phyloP scores from a whole-genome alignment of 139 green algal genomes.

The Eudorina sp. region DNA sequence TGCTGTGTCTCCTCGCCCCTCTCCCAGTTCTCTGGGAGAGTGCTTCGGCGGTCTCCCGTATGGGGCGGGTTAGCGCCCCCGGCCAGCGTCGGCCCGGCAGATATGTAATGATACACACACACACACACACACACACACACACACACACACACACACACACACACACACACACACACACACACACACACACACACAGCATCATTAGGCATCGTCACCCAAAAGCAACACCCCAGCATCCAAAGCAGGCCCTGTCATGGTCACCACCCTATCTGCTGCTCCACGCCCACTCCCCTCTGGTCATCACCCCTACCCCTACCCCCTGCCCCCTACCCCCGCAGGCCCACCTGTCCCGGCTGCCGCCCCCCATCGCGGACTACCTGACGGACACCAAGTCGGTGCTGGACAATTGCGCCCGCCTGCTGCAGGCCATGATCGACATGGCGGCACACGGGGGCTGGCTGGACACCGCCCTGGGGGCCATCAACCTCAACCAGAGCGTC shows the following conservation, averaged over 20 bases:
- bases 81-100: too few species aligned
- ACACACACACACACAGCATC: neutral
- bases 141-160: too few species aligned
- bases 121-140: too few species aligned
- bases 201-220: neutral
- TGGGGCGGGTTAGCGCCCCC: too few species aligned
- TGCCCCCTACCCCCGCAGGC: slow-evolving; percentile 68
- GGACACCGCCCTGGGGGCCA: slow-evolving; percentile 77
- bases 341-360: slow-evolving; percentile 84
- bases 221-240: too few species aligned
- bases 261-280: too few species aligned
- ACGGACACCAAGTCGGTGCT: slow-evolving; percentile 95
- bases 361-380: slow-evolving; percentile 96
- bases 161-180: too few species aligned
- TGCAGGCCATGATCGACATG: slow-evolving; percentile 95
- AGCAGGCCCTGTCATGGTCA: too few species aligned
- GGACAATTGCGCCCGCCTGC: slow-evolving; percentile 92
- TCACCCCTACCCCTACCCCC: neutral
- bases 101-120: too few species aligned
- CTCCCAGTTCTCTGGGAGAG: too few species aligned
- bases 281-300: neutral
- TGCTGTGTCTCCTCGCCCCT: too few species aligned
- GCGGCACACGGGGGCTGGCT: slow-evolving; percentile 87
- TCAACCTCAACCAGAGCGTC: slow-evolving; percentile 89
- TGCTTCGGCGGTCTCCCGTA: too few species aligned